phyloP scores from a whole-genome alignment of 2,329 filamentous ascomycete species.

The Periconia macrospinosa region DNA sequence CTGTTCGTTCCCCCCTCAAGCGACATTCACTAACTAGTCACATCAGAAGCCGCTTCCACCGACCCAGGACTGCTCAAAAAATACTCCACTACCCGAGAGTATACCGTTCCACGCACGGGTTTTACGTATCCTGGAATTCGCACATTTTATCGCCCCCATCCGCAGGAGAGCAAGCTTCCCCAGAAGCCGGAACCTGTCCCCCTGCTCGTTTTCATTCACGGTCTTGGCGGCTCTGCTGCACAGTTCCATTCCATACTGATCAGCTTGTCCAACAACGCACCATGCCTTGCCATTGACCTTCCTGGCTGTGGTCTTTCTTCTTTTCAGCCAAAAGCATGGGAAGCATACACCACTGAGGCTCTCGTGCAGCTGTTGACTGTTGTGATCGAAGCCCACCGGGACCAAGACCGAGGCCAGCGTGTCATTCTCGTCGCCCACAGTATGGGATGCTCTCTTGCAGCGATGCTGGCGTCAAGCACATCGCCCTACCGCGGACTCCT shows the following conservation, averaged over 20 bases:
- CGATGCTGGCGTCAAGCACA: slow-evolving; percentile 66
- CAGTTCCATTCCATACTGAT: slow-evolving; percentile 83
- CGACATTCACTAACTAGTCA: neutral
- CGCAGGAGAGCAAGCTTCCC: slow-evolving; percentile 80
- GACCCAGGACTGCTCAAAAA: slow-evolving; percentile 82
- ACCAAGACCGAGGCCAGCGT: slow-evolving; percentile 65
- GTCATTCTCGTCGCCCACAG: slow-evolving; percentile 86
- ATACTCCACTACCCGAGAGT: slow-evolving; percentile 70
- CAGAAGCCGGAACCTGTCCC: slow-evolving; percentile 73
- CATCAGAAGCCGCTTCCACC: slow-evolving; percentile 53
- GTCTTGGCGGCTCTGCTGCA: slow-evolving; percentile 85
- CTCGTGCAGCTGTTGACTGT: slow-evolving; percentile 73
- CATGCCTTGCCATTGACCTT: slow-evolving; percentile 85
- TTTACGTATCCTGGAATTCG: slow-evolving; percentile 75
- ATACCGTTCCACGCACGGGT: slow-evolving; percentile 65
- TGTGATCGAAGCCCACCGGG: slow-evolving; percentile 73
- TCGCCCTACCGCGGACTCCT: slow-evolving; percentile 57
- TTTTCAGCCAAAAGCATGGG: slow-evolving; percentile 71
- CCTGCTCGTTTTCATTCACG: slow-evolving; percentile 87
- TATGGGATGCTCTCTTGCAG: slow-evolving; percentile 80
- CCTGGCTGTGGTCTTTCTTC: slow-evolving; percentile 85
- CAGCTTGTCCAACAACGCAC: slow-evolving; percentile 78
- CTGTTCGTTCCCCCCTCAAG: neutral
- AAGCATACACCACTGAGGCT: slow-evolving; percentile 77
- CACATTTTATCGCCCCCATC: slow-evolving; percentile 81